These are phyloP conservation scores for Sugiyamaella americana DNA, from an alignment of 805 yeast genomes.

Conservation along the genomic window DNA sequence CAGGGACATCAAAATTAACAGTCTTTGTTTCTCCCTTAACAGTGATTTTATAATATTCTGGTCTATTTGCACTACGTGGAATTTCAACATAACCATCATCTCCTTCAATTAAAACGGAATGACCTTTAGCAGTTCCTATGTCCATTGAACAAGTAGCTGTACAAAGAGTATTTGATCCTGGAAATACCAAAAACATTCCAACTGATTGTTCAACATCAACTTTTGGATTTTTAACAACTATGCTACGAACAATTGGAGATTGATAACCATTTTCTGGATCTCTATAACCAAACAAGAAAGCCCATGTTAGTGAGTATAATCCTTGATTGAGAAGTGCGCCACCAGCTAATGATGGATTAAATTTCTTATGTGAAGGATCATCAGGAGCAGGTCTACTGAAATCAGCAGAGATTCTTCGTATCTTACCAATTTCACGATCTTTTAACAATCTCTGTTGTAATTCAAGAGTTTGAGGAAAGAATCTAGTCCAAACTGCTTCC, in stretches of 20 bases:
- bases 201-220: slow-evolving; percentile 19
- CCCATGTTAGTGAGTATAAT: slow-evolving; percentile 44
- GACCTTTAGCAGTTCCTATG: neutral
- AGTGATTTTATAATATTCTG: neutral
- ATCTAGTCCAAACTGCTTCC: slow-evolving; percentile 36
- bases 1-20: neutral
- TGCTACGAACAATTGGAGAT: slow-evolving; percentile 12
- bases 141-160: slow-evolving; percentile 13
- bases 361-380: slow-evolving; percentile 17
- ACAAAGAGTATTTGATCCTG: slow-evolving; percentile 13
- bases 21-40: neutral
- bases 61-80: neutral
- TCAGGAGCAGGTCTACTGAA: slow-evolving; percentile 36
- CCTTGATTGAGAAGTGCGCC: slow-evolving; percentile 55
- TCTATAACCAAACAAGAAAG: slow-evolving; percentile 15
- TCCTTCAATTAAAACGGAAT: slow-evolving; percentile 11
- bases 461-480: slow-evolving; percentile 39
- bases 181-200: slow-evolving; percentile 13
- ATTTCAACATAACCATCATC: slow-evolving; percentile 10
- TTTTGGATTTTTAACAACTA: slow-evolving; percentile 13
- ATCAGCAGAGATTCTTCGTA: slow-evolving; percentile 40
- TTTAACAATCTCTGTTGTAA: slow-evolving; percentile 35
- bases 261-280: slow-evolving; percentile 17
- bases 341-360: slow-evolving; percentile 44
- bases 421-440: slow-evolving; percentile 41